A percentile compares a stretch with the other conserved stretches of the same genome.
These are phyloP conservation scores for Aspergillus hiratsukae DNA, from an alignment of 2,329 filamentous ascomycete genomes.

Conservation along the genomic window DNA sequence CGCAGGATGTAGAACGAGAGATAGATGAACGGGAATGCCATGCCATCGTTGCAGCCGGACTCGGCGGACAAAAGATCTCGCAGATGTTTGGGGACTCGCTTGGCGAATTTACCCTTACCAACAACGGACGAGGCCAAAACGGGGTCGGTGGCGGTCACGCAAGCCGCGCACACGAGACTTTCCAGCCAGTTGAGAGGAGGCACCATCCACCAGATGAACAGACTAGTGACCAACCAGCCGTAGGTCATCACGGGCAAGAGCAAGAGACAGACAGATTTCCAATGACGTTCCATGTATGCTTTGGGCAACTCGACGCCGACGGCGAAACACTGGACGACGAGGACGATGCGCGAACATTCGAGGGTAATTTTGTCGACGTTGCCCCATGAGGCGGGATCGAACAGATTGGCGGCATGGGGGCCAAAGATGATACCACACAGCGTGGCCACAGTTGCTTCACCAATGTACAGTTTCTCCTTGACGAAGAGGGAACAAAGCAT, in stretches of 20 bases:
- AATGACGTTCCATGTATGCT: constrained; percentile 93
- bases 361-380: constrained; percentile 65
- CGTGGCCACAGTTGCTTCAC: constrained; percentile 89
- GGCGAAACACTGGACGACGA: constrained; percentile 70
- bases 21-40: constrained; percentile 98
- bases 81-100: constrained; percentile 94
- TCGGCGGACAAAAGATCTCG: constrained; percentile 92
- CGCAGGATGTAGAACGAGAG: constrained; percentile 84
- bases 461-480: constrained; percentile 98
- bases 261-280: constrained; percentile 84
- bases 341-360: constrained; percentile 66
- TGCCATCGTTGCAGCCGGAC: constrained; percentile 98
- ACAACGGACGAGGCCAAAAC: constrained; percentile 96
- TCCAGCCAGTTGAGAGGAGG: constrained; percentile 80
- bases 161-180: constrained; percentile 79
- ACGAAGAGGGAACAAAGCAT: constrained; percentile 98
- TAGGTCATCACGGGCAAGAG: constrained; percentile 96
- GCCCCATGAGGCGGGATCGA: constrained; percentile 59
- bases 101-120: constrained; percentile 97
- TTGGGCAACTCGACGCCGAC: constrained; percentile 67
- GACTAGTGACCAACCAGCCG: constrained; percentile 75
- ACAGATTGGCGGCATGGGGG: constrained; percentile 61
- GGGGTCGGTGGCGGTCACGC: constrained; percentile 94
- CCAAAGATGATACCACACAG: constrained; percentile 68
- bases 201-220: constrained; percentile 92